phyloP scores from a whole-genome alignment of 2,329 filamentous ascomycete species.

The Endoconidiophora polonica region DNA sequence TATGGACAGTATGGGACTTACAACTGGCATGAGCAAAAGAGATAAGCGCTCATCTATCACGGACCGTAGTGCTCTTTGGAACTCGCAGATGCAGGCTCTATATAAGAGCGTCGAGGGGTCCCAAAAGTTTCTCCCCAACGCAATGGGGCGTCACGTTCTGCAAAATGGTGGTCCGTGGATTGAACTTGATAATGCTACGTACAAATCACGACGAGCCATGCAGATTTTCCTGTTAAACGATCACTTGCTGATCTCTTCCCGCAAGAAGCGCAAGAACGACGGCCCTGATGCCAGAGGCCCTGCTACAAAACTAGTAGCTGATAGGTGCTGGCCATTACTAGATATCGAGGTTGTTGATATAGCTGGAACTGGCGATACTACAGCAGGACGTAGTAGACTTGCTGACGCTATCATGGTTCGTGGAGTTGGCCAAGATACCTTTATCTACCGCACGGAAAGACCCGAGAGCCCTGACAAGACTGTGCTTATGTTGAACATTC shows the following conservation, averaged over 20 bases:
- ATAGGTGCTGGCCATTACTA: conserved; percentile 83
- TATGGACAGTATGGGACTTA: conserved; percentile 31
- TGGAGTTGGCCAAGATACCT: conserved; percentile 70
- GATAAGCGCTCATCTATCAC: conserved; percentile 83
- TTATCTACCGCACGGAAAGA: conserved; percentile 85
- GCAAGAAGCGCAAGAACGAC: conserved; percentile 82
- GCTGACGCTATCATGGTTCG: conserved; percentile 82
- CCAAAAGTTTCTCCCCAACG: conserved; percentile 86
- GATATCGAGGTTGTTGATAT: conserved; percentile 90
- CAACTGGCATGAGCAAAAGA: conserved; percentile 42
- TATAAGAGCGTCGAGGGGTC: conserved; percentile 98
- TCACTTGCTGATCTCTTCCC: conserved; percentile 75
- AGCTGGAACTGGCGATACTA: conserved; percentile 44
- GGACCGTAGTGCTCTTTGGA: conserved; percentile 50
- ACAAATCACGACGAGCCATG: conserved; percentile 79
- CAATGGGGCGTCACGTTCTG: conserved; percentile 81
- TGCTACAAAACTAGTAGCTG: conserved; percentile 67
- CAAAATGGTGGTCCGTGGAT: conserved; percentile 90
- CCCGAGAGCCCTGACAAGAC: conserved; percentile 63
- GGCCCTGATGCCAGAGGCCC: conserved; percentile 36
- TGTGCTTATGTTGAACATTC: conserved; percentile 69
- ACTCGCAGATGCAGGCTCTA: conserved; percentile 58
- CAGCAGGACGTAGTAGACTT: conserved; percentile 39
- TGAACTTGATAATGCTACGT: conserved; percentile 91
- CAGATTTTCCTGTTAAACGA: conserved; percentile 90